Conservation (phyloP, 1,284 basidiomycete species). For the Apiotrichum montevideense region DNA sequence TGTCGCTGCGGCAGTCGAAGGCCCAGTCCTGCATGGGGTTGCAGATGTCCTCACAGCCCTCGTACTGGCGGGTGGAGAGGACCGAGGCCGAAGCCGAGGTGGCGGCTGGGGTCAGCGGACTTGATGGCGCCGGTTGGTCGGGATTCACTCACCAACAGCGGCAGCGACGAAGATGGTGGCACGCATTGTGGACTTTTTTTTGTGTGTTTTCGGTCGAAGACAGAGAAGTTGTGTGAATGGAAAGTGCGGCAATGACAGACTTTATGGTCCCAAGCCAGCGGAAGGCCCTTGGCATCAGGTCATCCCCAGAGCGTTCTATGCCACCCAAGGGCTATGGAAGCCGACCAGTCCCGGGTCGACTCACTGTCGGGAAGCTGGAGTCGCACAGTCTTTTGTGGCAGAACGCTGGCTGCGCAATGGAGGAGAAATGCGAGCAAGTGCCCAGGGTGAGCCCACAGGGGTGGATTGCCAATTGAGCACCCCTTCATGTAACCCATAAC, state of each 20-base stretch:
- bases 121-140: too few species aligned
- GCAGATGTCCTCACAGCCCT: constrained; percentile 14
- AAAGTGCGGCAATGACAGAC: background rate
- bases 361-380: too few species aligned
- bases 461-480: too few species aligned
- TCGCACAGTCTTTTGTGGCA: too few species aligned
- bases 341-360: too few species aligned
- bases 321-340: too few species aligned
- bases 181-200: constrained; percentile 4
- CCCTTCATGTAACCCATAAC: too few species aligned
- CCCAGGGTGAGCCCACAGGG: too few species aligned
- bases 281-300: background rate
- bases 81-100: constrained; percentile 4
- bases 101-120: constrained; percentile 6
- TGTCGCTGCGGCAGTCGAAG: constrained; percentile 13
- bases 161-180: constrained; percentile 8
- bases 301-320: too few species aligned
- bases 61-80: constrained; percentile 8
- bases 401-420: too few species aligned
- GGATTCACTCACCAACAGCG: constrained; percentile 7
- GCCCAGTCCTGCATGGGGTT: constrained; percentile 18
- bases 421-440: too few species aligned
- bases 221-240: background rate
- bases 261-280: background rate
- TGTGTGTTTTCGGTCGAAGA: background rate